Percentiles rank a stretch among this genome's conserved stretches.
Conservation (phyloP, 1,139 yeast genomes). For the Taiozyma sp. region DNA sequence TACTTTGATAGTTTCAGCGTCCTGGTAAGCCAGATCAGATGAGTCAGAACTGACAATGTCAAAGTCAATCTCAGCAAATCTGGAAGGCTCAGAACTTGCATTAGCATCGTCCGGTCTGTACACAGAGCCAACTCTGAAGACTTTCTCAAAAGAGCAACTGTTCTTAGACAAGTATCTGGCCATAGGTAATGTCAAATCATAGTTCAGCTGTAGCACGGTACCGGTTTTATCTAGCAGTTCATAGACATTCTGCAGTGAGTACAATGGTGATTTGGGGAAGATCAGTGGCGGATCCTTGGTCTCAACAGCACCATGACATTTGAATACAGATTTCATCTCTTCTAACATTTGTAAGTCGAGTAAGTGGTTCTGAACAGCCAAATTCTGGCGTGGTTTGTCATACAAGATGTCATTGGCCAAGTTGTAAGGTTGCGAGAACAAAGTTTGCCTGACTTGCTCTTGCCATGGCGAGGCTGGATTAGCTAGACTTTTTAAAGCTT, state of each 20-base stretch:
- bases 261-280: conserved; percentile 79
- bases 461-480: conserved; percentile 95
- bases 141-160: conserved; percentile 51
- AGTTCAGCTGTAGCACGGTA: conserved; percentile 80
- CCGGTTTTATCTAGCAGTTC: conserved; percentile 86
- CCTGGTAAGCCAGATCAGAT: conserved; percentile 48
- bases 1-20: conserved; percentile 84
- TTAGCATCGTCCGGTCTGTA: conserved; percentile 58
- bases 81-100: conserved; percentile 67
- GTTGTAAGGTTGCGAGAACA: conserved; percentile 80
- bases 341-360: conserved; percentile 43
- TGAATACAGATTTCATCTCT: conserved; percentile 57
- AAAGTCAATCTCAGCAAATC: conserved; percentile 79
- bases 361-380: conserved; percentile 30
- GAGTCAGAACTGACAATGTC: conserved; percentile 64
- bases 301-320: conserved; percentile 83
- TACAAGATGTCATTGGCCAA: conserved; percentile 79
- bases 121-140: conserved; percentile 75
- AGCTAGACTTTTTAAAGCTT: conserved; percentile 78
- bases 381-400: conserved; percentile 42
- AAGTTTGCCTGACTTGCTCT: conserved; percentile 79
- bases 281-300: conserved; percentile 55
- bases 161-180: conserved; percentile 76
- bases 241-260: conserved; percentile 59
- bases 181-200: conserved; percentile 83